Percentiles rank a stretch among this genome's conserved stretches.
Evolutionary conservation across 495 filamentous ascomycete species (phyloP).

Genomic region (Aspergillus sparsus): DNA sequence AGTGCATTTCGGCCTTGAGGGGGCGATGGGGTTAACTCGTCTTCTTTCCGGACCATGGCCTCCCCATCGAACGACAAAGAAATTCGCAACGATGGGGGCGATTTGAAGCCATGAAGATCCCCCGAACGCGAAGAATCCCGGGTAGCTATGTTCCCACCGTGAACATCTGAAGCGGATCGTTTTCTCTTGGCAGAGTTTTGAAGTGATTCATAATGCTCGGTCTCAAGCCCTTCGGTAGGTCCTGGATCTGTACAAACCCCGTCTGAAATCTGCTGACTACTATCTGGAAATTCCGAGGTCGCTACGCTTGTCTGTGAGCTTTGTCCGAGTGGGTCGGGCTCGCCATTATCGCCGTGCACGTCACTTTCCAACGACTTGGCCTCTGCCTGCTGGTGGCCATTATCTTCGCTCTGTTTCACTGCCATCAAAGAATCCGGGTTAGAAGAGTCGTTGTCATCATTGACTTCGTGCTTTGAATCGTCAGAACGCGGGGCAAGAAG

Average conservation of each 20-base stretch:
- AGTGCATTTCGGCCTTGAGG: slow-evolving; percentile 53
- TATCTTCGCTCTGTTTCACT: slow-evolving; percentile 32
- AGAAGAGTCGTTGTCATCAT: slow-evolving; percentile 43
- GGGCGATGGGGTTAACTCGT: slow-evolving; percentile 68
- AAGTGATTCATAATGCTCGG: slow-evolving; percentile 21
- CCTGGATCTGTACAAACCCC: slow-evolving; percentile 22
- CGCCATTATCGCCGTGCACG: slow-evolving; percentile 32
- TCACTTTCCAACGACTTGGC: slow-evolving; percentile 40
- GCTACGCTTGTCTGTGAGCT: slow-evolving; percentile 45
- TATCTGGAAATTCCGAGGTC: slow-evolving; percentile 32
- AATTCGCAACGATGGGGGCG: slow-evolving; percentile 53
- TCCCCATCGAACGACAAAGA: slow-evolving; percentile 81
- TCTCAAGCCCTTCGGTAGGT: slow-evolving; percentile 13
- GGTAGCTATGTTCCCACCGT: slow-evolving; percentile 17
- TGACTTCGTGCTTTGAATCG: slow-evolving; percentile 52
- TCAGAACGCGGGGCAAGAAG: slow-evolving; percentile 61
- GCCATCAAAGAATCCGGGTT: slow-evolving; percentile 40
- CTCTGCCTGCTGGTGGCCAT: slow-evolving; percentile 21
- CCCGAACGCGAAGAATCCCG: slow-evolving; percentile 22
- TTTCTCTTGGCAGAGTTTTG: slow-evolving; percentile 40
- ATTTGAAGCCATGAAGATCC: slow-evolving; percentile 32
- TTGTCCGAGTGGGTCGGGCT: slow-evolving; percentile 26
- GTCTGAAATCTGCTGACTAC: slow-evolving; percentile 32
- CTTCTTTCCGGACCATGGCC: slow-evolving; percentile 71
- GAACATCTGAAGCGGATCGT: slow-evolving; percentile 38